These are phyloP conservation scores for Xylariaceae sp. DNA, from an alignment of 2,329 filamentous ascomycete genomes.

Conservation along the genomic window DNA sequence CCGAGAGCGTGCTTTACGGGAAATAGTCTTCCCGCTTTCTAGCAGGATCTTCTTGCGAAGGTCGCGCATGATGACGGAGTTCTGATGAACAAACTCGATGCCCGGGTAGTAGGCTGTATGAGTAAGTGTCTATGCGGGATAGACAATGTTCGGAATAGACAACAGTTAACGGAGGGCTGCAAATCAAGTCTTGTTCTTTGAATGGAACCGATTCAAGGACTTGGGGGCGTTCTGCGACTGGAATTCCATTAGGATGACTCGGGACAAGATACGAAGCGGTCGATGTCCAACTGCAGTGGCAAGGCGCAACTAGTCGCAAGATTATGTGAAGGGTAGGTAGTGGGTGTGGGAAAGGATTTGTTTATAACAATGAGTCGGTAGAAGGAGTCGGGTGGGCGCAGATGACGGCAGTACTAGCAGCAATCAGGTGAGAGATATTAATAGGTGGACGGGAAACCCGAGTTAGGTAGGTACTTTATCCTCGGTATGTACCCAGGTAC, in stretches of 20 bases:
- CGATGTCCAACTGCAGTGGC: neutral
- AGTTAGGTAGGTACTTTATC: neutral
- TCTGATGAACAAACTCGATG: conserved; percentile 1
- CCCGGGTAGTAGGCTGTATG: neutral
- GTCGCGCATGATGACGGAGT: conserved; percentile 49
- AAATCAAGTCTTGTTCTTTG: conserved; percentile 29
- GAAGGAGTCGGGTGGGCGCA: neutral
- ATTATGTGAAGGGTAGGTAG: neutral
- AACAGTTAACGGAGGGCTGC: neutral
- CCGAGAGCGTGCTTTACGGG: conserved; percentile 59
- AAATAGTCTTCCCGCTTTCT: conserved; percentile 67
- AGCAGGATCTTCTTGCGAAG: conserved; percentile 62
- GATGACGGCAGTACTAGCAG: neutral
- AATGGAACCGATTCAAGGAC: conserved; percentile 23
- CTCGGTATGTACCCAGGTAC: too few relatives aligned
- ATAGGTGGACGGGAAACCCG: neutral
- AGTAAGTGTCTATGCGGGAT: neutral
- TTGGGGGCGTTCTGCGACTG: conserved; percentile 21
- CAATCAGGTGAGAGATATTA: neutral
- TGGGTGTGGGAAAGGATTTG: neutral
- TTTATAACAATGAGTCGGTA: neutral
- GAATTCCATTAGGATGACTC: conserved; percentile 31
- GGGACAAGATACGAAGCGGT: neutral
- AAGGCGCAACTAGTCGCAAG: neutral
- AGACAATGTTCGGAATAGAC: neutral